Evolutionary conservation across 2,329 filamentous ascomycete genomes (phyloP).

Genomic region (Neocucurbitaria cava): DNA sequence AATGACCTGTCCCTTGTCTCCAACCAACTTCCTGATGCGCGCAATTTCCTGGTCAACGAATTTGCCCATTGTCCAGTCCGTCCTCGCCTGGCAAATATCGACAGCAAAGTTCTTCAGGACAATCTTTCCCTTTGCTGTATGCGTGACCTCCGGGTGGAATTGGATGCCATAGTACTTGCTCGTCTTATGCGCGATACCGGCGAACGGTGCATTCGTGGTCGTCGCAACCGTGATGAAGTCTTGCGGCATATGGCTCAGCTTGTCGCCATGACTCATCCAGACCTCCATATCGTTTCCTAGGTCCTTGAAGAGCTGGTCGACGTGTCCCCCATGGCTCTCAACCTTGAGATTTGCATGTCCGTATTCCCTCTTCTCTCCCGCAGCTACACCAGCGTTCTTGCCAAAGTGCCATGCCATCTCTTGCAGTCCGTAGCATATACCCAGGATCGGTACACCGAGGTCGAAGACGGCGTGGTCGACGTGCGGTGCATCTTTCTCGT

Average conservation of each 20-base stretch:
- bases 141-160: constrained; percentile 86
- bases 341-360: constrained; percentile 73
- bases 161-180: constrained; percentile 83
- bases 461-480: constrained; percentile 84
- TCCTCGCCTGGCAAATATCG: constrained; percentile 76
- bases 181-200: constrained; percentile 75
- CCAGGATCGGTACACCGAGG: constrained; percentile 67
- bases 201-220: constrained; percentile 78
- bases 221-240: constrained; percentile 76
- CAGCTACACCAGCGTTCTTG: constrained; percentile 66
- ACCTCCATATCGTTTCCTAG: constrained; percentile 74
- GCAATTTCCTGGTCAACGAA: constrained; percentile 83
- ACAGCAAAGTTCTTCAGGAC: constrained; percentile 85
- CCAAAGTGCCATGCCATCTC: constrained; percentile 76
- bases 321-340: constrained; percentile 63
- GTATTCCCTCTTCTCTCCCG: constrained; percentile 73
- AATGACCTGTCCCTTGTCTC: constrained; percentile 81
- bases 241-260: constrained; percentile 76
- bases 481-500: constrained; percentile 77
- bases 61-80: constrained; percentile 84
- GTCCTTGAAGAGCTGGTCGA: constrained; percentile 80
- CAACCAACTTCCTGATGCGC: constrained; percentile 82
- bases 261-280: constrained; percentile 91
- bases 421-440: constrained; percentile 71
- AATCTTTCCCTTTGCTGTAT: constrained; percentile 72